A percentile compares a stretch with the other conserved stretches of the same genome.
Evolutionary conservation across 2,329 filamentous ascomycete species (phyloP).

Genomic region (Sphaerostilbella broomeana): DNA sequence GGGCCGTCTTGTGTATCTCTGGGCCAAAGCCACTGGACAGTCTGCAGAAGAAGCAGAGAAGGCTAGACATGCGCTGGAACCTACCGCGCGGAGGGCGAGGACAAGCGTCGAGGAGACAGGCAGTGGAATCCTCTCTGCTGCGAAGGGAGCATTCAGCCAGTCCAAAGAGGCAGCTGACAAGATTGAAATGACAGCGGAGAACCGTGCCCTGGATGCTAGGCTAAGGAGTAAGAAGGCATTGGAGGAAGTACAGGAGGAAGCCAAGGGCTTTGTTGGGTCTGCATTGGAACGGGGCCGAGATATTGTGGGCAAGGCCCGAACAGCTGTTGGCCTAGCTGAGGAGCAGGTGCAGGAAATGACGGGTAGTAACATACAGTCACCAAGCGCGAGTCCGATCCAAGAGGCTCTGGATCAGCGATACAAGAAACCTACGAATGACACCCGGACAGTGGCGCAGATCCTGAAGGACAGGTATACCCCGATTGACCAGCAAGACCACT

Average conservation of each 20-base stretch:
- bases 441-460: constrained; percentile 46
- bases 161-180: constrained; percentile 24
- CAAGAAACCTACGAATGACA: constrained; percentile 34
- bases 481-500: constrained; percentile 39
- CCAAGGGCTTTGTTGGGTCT: constrained; percentile 32
- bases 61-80: constrained; percentile 25
- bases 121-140: constrained; percentile 26
- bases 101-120: too few relatives aligned
- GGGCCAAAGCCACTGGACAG: constrained; percentile 33
- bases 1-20: constrained; percentile 39
- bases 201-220: constrained; percentile 23
- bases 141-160: constrained; percentile 30
- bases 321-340: constrained; percentile 29
- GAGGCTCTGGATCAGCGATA: constrained; percentile 47
- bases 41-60: constrained; percentile 23
- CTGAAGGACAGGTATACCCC: constrained; percentile 50
- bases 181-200: constrained; percentile 22
- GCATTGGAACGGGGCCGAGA: constrained; percentile 36
- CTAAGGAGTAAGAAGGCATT: constrained; percentile 20
- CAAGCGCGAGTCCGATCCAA: constrained; percentile 36
- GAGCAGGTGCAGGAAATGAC: constrained; percentile 28
- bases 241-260: constrained; percentile 26
- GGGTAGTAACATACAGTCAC: constrained; percentile 19
- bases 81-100: constrained; percentile 25
- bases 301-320: constrained; percentile 32